phyloP scores from a whole-genome alignment of 495 filamentous ascomycete species.

The Cryomyces antarcticus region DNA sequence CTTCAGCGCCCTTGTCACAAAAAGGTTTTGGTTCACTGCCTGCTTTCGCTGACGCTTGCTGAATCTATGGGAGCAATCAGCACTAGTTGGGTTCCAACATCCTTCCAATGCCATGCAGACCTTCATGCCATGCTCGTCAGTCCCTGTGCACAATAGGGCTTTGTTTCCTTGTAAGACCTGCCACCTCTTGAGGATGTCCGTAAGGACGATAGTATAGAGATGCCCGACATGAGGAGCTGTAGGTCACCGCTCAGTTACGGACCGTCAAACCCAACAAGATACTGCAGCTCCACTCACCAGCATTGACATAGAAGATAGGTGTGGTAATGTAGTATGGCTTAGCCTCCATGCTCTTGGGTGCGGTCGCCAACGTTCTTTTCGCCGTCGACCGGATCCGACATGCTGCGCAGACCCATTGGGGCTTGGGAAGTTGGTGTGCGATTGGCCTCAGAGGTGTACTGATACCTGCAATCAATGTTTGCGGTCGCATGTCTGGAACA shows the following conservation, averaged over 20 bases:
- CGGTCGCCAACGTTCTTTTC: neutral
- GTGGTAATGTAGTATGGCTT: slow-evolving; percentile 95
- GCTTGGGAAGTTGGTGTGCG: too few relatives aligned
- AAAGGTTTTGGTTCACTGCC: slow-evolving; percentile 40
- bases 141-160: slow-evolving; percentile 70
- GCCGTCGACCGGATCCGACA: neutral
- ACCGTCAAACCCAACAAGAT: neutral
- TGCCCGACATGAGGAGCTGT: slow-evolving; percentile 87
- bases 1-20: slow-evolving; percentile 40
- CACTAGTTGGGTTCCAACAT: neutral
- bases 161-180: slow-evolving; percentile 50
- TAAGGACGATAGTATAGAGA: slow-evolving; percentile 76
- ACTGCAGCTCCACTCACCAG: slow-evolving; percentile 29
- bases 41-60: slow-evolving; percentile 54
- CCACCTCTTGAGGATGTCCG: slow-evolving; percentile 88
- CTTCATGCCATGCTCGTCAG: slow-evolving; percentile 98
- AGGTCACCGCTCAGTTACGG: neutral
- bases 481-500: too few relatives aligned
- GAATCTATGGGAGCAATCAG: slow-evolving; percentile 32
- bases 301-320: slow-evolving; percentile 98
- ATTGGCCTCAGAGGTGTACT: too few relatives aligned
- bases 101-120: slow-evolving; percentile 11
- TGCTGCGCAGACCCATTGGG: neutral
- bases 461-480: too few relatives aligned
- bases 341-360: slow-evolving; percentile 5